These are phyloP conservation scores for Plasmodium blacklocki DNA, from an alignment of 169 alveolate species.

Conservation along the genomic window DNA sequence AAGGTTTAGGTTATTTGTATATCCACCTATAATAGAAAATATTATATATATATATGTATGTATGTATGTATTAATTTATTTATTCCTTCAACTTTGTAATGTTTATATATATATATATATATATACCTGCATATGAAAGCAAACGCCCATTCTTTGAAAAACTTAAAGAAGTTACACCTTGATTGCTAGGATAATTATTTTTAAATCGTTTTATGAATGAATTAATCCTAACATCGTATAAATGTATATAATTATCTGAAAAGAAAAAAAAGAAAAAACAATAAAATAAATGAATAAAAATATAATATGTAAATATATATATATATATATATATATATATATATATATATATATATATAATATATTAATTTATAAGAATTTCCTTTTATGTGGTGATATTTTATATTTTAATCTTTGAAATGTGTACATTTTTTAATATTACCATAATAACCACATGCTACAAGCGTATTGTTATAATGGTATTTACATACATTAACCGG, in stretches of 20 bases:
- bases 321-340: not conserved
- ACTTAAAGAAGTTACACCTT: conserved; percentile 70
- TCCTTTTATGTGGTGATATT: not conserved
- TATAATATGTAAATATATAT: not conserved
- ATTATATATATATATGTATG: not conserved
- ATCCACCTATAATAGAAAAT: conserved; percentile 38
- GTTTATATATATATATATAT: not conserved
- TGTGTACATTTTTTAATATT: not conserved
- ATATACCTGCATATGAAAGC: conserved; percentile 67
- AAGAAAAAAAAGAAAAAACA: not conserved
- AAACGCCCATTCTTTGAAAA: conserved; percentile 69
- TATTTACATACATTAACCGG: conserved; percentile 54
- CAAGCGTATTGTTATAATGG: conserved; percentile 64
- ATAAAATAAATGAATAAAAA: not conserved
- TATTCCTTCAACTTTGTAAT: too few species aligned
- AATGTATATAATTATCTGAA: conserved; percentile 65
- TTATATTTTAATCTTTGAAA: not conserved
- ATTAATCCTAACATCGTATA: conserved; percentile 58
- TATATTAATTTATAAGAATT: not conserved
- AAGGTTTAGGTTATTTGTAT: conserved; percentile 53
- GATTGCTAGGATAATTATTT: conserved; percentile 64
- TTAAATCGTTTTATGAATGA: conserved; percentile 61
- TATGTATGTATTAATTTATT: too few species aligned
- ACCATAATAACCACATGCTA: conserved; percentile 73
- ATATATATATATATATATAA: too few species aligned